phyloP scores from a whole-genome alignment of 2,329 filamentous ascomycete species.

The Aspergillus brasiliensis region DNA sequence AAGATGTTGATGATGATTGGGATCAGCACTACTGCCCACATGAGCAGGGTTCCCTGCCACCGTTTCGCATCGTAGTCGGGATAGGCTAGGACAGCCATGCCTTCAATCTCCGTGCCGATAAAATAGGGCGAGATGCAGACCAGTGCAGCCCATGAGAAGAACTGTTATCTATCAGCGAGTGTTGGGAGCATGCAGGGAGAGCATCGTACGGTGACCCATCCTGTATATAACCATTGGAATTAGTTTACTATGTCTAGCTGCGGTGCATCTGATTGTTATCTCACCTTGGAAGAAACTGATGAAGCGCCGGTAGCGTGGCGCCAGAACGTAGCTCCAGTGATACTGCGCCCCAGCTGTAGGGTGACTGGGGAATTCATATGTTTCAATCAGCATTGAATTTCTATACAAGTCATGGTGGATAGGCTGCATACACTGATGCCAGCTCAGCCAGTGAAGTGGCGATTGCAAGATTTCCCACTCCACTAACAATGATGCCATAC shows the following conservation, averaged over 20 bases:
- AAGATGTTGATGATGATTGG: constrained; percentile 56
- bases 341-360: constrained; percentile 36
- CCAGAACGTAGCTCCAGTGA: constrained; percentile 38
- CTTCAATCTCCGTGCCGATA: constrained; percentile 38
- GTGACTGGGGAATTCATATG: constrained; percentile 17
- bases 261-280: not conserved
- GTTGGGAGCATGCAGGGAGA: constrained; percentile 14
- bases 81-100: constrained; percentile 33
- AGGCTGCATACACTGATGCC: constrained; percentile 35
- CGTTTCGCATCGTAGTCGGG: constrained; percentile 26
- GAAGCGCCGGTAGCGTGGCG: constrained; percentile 22
- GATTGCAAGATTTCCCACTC: constrained; percentile 37
- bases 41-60: constrained; percentile 50
- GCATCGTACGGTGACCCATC: constrained; percentile 19
- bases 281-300: constrained; percentile 27
- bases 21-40: constrained; percentile 52
- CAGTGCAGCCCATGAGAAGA: constrained; percentile 33
- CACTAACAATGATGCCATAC: constrained; percentile 37
- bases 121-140: constrained; percentile 30
- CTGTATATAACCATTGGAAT: not conserved
- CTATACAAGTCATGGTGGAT: not conserved
- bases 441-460: constrained; percentile 42
- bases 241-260: not conserved
- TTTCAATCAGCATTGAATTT: too few species aligned
- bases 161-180: not conserved